Evolutionary conservation across 208 protist species (phyloP), one percentile per base, ranked within the genome.

Genomic region (Acanthamoeba sp.): DNA sequence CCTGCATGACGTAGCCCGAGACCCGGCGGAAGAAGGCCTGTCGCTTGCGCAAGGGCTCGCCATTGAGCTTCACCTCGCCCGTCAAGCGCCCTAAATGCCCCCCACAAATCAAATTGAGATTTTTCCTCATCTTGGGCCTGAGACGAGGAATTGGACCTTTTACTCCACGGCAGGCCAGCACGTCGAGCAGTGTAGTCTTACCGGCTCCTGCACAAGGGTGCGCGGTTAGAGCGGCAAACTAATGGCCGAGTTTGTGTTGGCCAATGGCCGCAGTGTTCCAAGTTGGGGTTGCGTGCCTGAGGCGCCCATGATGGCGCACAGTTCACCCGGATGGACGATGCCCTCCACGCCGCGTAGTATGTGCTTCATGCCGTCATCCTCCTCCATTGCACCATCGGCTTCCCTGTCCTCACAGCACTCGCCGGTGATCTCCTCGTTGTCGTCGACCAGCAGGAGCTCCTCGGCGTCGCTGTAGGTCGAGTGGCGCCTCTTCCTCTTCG

Each of bases 101-200:
- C 20, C n/a, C n/a, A n/a, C n/a, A n/a, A n/a, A n/a, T n/a, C n/a
- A n/a, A n/a, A n/a, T n/a, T n/a, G n/a, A n/a, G n/a, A n/a, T n/a
- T n/a, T n/a, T n/a, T n/a, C n/a, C n/a, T n/a, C 66, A 55, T 6
- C 48, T 55, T 55, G 48, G 10, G 48, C 48, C 6, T 55, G 48
- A 20, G 48, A 16, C 48, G 29, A 69, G 18, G 27, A 69, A 32
- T 3, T 69, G 62, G 22, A 76, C 36, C 66, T 76, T 42, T 52
- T 4, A 85, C 90, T 42, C 20, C 20, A 29, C 69, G 42, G 22
- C 73, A 62, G 42, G 40, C 20, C 20, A 94, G 50, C 2, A 64
- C 40, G 36, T 94, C 90, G 7, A 94, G 36, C 2, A 94, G 42
- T 50, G 90, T 94, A 3, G 90, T 94, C 73, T 94, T 94, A 14